Evolutionary conservation across 2,329 filamentous ascomycete species (phyloP).

Genomic region (Hymenoscyphus fructigenus): DNA sequence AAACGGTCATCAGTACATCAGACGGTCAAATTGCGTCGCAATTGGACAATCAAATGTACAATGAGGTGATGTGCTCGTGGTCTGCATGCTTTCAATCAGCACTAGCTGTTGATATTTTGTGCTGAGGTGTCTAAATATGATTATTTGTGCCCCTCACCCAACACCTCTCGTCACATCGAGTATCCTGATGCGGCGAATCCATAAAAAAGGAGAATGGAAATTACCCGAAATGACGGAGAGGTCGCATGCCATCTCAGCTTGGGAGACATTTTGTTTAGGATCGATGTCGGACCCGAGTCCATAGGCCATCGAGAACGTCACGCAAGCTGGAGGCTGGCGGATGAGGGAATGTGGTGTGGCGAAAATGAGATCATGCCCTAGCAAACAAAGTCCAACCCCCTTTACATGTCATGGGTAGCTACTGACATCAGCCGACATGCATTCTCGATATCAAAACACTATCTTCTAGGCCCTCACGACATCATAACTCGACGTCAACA

Average conservation of each 20-base stretch:
- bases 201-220: neutral
- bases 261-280: neutral
- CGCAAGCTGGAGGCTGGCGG: neutral
- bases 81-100: neutral
- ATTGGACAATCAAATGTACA: neutral
- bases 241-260: neutral
- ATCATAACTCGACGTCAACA: neutral
- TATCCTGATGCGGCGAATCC: neutral
- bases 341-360: neutral
- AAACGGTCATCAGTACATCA: neutral
- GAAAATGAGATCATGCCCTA: constrained; percentile 1
- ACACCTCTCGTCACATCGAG: neutral
- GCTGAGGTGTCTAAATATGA: neutral
- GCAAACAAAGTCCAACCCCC: neutral
- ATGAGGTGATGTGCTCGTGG: neutral
- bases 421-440: constrained; percentile 3
- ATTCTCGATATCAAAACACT: neutral
- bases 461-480: neutral
- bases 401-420: neutral
- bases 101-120: neutral
- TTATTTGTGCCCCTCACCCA: neutral
- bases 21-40: neutral
- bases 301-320: neutral
- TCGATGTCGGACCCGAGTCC: neutral
- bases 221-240: neutral